Conservation (phyloP, 352 stramenopile species). For the Pythium grandisporangium region DNA sequence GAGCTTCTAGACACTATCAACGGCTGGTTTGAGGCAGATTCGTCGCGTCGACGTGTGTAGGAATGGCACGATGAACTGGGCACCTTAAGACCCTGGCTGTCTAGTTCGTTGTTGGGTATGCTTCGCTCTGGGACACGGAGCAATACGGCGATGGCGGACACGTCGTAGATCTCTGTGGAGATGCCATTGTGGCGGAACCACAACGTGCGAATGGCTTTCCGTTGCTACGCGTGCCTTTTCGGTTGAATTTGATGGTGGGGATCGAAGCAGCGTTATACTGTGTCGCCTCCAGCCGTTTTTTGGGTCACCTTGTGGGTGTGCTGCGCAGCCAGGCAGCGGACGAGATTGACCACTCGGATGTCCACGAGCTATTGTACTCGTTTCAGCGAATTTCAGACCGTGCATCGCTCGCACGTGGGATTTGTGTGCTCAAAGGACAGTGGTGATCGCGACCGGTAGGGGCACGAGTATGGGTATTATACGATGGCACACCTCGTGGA, state of each 20-base stretch:
- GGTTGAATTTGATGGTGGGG: conserved; percentile 71
- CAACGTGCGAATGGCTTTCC: conserved; percentile 58
- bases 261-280: conserved; percentile 65
- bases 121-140: conserved; percentile 18
- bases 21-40: too few relatives aligned
- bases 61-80: conserved; percentile 58
- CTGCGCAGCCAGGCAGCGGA: conserved; percentile 21
- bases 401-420: conserved; percentile 55
- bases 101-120: conserved; percentile 37
- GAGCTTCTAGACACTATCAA: conserved; percentile 46
- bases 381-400: conserved; percentile 75
- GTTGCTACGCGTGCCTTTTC: conserved; percentile 72
- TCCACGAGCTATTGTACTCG: conserved; percentile 48
- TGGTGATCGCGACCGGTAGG: conserved; percentile 87
- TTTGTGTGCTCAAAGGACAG: conserved; percentile 83
- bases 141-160: conserved; percentile 65
- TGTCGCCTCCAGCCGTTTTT: conserved; percentile 41
- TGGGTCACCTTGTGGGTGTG: conserved; percentile 27
- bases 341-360: conserved; percentile 44
- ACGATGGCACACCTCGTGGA: conserved; percentile 67
- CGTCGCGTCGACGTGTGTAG: conserved; percentile 34
- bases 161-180: conserved; percentile 65
- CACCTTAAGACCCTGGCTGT: conserved; percentile 41
- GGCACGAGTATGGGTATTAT: conserved; percentile 82
- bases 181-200: conserved; percentile 45